Percentiles rank a stretch among this genome's conserved stretches.
These are phyloP conservation scores for Gonium pectorale DNA, from an alignment of 139 green algal genomes.

Conservation along the genomic window DNA sequence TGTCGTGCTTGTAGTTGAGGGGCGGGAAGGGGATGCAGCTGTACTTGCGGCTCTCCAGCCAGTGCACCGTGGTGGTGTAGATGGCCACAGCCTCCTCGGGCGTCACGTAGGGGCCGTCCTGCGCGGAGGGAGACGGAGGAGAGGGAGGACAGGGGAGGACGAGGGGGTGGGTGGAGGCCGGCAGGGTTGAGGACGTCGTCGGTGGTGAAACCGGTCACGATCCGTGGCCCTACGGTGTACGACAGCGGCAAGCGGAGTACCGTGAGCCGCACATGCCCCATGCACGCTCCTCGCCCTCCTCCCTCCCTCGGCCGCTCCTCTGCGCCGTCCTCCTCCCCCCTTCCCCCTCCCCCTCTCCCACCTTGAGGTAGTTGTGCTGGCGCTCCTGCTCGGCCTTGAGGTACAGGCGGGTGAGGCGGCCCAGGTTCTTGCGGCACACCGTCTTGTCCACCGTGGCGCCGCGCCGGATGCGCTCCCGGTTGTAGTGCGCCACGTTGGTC, in stretches of 20 bases:
- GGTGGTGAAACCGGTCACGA: too few relatives aligned
- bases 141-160: too few relatives aligned
- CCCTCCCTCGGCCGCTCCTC: too few relatives aligned
- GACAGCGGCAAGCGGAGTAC: too few relatives aligned
- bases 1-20: slow-evolving; percentile 99
- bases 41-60: slow-evolving; percentile 99
- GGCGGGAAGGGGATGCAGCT: slow-evolving; percentile 98
- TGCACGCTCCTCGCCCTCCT: too few relatives aligned
- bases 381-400: slow-evolving; percentile 96
- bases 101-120: slow-evolving; percentile 90
- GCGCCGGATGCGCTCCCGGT: slow-evolving; percentile 97
- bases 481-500: slow-evolving; percentile 99
- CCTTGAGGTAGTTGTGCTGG: slow-evolving; percentile 99
- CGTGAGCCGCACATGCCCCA: too few relatives aligned
- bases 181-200: too few relatives aligned
- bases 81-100: slow-evolving; percentile 98
- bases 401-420: slow-evolving; percentile 97
- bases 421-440: slow-evolving; percentile 99
- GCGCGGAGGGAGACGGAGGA: too few relatives aligned
- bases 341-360: background rate
- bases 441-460: slow-evolving; percentile 99
- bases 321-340: too few relatives aligned
- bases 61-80: slow-evolving; percentile 99
- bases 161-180: background rate
- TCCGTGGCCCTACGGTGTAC: too few relatives aligned